A percentile compares a stretch with the other conserved stretches of the same genome.
Evolutionary conservation across 768 basidiomycete genomes (phyloP).

Genomic region (Termitomyces eurrhizus): DNA sequence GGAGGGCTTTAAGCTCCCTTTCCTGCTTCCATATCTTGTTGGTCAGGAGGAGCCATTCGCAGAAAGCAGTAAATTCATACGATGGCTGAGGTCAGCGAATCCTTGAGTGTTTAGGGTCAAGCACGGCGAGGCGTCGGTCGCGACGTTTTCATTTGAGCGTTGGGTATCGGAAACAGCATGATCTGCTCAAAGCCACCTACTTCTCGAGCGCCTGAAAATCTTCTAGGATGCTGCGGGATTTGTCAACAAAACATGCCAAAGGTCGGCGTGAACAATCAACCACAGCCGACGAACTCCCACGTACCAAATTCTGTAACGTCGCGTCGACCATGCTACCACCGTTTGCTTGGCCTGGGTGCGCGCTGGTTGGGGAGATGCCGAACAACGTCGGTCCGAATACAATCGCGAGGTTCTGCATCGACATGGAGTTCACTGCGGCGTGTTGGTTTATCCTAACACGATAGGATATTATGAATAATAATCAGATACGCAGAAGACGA

Average conservation of each 20-base stretch:
- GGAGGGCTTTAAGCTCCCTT: slow-evolving; percentile 33
- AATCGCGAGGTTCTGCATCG: slow-evolving; percentile 88
- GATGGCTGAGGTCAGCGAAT: slow-evolving; percentile 5
- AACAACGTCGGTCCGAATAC: slow-evolving; percentile 98
- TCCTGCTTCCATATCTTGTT: slow-evolving; percentile 39
- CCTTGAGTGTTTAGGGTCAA: not conserved
- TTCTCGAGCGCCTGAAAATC: slow-evolving; percentile 27
- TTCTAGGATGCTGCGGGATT: slow-evolving; percentile 23
- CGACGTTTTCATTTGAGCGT: not conserved
- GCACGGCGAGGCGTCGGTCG: not conserved
- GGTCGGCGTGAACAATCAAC: slow-evolving; percentile 2
- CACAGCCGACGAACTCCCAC: slow-evolving; percentile 9
- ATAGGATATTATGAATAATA: not conserved
- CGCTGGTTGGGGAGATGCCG: slow-evolving; percentile 43
- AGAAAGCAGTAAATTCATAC: slow-evolving; percentile 32
- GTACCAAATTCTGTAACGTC: slow-evolving; percentile 67
- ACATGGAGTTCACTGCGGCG: slow-evolving; percentile 85
- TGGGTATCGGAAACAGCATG: not conserved
- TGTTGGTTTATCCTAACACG: slow-evolving; percentile 65
- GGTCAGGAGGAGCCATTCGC: slow-evolving; percentile 34
- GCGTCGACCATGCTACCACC: slow-evolving; percentile 62
- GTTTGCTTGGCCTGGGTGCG: slow-evolving; percentile 44
- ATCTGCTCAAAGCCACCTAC: slow-evolving; percentile 10
- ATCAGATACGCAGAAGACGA: not conserved
- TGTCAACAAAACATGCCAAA: slow-evolving; percentile 17